Evolutionary conservation across 2,329 filamentous ascomycete species (phyloP), one percentile per base, ranked within the genome.

Genomic region (Epichloe glyceriae): DNA sequence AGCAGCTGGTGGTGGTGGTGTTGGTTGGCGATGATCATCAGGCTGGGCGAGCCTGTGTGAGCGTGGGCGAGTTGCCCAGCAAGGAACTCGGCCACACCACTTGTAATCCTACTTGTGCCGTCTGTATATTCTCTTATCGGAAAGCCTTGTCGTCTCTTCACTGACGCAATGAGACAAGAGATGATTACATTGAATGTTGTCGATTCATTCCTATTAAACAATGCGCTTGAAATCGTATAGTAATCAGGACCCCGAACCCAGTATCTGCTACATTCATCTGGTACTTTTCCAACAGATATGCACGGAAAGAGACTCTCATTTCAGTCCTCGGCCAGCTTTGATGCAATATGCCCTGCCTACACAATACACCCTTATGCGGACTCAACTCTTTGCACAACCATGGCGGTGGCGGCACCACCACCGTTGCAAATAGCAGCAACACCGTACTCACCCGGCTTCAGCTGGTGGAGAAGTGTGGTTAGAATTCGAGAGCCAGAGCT

Each of bases 351-450:
- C 2, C 39, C 10, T n/a, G 2, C 17, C 10, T 22, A 5, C 50
- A 42, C 19, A 15, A 42, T 46, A 40, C 4, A 10, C 15, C 39
- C 39, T 52, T 63, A 79, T 50, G 77, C 74, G 47, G 70, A 71
- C 56, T 85, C 83, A 58, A 91, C 76, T 60, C 82, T 82, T 70
- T 97, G 90, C 50, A 98, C 88, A 46, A 97, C 88, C 63, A 97
- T 77, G 0, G 90, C 93, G 10, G 87, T 91, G 1, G 91, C 88
- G 14, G 89, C 91, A 53, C 93, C 93, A 41, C 93, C 93, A 44
- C 93, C 93, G 62, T 98, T 98, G 72, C 93, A 97, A 54, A 98
- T 97, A 3, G 90, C 90, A 15, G 90, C 93, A 57, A 91, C 87
- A 50, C 93, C 93, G 64, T 96, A 97, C 71, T 98, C 87, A 37